These are phyloP conservation scores for Lanmaoa rubissima DNA, from an alignment of 768 basidiomycete genomes.

Conservation along the genomic window DNA sequence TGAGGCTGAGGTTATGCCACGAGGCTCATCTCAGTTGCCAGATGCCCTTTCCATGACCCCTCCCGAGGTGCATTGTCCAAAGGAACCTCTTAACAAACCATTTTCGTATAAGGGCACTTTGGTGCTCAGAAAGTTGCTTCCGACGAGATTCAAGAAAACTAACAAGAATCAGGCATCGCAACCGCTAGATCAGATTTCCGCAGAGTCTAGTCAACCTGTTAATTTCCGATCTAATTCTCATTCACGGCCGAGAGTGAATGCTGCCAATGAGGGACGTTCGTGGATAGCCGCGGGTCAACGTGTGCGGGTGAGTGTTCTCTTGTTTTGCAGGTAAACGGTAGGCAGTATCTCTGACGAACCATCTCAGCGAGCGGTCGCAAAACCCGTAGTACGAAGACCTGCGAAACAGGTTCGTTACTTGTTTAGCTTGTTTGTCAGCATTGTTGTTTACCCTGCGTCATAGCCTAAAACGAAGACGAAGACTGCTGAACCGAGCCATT, in stretches of 20 bases:
- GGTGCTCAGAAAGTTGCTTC: background rate
- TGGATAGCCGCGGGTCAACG: background rate
- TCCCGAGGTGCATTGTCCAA: background rate
- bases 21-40: background rate
- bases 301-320: background rate
- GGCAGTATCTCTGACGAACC: background rate
- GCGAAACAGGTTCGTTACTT: background rate
- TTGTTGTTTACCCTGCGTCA: background rate
- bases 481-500: too few relatives aligned
- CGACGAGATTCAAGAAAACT: background rate
- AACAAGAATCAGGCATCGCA: background rate
- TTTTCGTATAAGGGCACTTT: background rate
- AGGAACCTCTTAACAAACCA: background rate
- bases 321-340: background rate
- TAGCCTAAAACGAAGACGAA: background rate
- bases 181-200: background rate
- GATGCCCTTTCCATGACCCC: background rate
- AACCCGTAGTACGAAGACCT: too few relatives aligned
- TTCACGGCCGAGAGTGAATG: background rate
- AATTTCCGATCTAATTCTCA: background rate
- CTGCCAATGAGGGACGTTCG: background rate
- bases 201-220: background rate
- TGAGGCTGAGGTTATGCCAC: background rate
- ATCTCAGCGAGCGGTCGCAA: background rate
- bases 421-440: background rate